These are phyloP conservation scores for Trichothecium sympodiale DNA, from an alignment of 2,329 filamentous ascomycete genomes.

Conservation along the genomic window DNA sequence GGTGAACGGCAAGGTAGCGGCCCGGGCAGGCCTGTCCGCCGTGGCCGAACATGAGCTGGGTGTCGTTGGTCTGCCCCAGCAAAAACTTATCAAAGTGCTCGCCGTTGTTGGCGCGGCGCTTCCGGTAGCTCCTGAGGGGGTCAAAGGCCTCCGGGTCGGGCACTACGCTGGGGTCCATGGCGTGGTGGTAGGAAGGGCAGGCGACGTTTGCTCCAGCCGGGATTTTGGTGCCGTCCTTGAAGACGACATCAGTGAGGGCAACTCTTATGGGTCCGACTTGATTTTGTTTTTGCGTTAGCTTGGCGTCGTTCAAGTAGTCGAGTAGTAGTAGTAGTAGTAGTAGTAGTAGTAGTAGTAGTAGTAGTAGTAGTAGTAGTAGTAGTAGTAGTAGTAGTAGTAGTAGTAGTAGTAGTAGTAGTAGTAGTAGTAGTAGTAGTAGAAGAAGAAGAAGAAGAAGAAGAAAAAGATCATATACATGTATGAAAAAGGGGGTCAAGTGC, in stretches of 20 bases:
- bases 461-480: too few species aligned
- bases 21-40: conserved; percentile 26
- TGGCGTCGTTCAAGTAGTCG: too few species aligned
- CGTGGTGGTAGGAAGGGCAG: background rate
- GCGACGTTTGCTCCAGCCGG: conserved; percentile 1
- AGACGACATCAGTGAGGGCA: too few species aligned
- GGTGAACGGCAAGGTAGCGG: conserved; percentile 27
- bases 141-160: conserved; percentile 2
- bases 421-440: too few species aligned
- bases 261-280: too few species aligned
- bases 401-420: too few species aligned
- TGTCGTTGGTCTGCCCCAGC: conserved; percentile 8
- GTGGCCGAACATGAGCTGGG: conserved; percentile 27
- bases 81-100: background rate
- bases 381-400: too few species aligned
- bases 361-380: too few species aligned
- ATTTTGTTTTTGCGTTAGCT: too few species aligned
- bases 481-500: too few species aligned
- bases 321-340: too few species aligned
- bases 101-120: background rate
- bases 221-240: conserved; percentile 4
- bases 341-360: too few species aligned
- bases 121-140: conserved; percentile 4
- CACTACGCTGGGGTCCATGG: background rate
- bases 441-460: conserved; percentile 5